Evolutionary conservation across 225 moss, liverwort and hornwort genomes (phyloP).

Genomic region (Neckera pumila): DNA sequence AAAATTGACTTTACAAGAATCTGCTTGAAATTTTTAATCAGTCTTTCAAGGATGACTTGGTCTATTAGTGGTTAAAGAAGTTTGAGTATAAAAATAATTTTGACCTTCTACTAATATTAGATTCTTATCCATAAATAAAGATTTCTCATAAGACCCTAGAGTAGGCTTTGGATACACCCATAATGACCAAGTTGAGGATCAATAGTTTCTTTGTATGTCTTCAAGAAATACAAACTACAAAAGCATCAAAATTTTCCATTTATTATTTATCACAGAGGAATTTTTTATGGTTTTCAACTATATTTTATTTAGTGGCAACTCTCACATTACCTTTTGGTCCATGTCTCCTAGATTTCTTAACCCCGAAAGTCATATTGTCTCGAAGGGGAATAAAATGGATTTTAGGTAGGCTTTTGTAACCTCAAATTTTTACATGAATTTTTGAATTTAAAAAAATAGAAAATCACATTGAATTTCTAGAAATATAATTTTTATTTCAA

Average conservation of each 20-base stretch:
- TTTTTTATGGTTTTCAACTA: not conserved
- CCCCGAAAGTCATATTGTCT: too few species aligned
- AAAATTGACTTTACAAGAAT: not conserved
- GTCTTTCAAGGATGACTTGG: not conserved
- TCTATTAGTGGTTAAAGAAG: not conserved
- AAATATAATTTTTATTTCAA: too few species aligned
- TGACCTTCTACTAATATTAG: not conserved
- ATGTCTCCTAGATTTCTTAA: too few species aligned
- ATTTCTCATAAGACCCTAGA: too few species aligned
- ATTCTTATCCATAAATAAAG: not conserved
- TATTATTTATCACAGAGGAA: not conserved
- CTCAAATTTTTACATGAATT: too few species aligned
- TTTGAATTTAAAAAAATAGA: too few species aligned
- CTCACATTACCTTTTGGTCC: not conserved
- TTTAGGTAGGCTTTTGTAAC: too few species aligned
- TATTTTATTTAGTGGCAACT: not conserved
- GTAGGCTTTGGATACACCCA: not conserved
- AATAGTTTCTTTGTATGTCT: not conserved
- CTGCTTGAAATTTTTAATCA: fast-evolving
- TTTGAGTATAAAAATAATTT: not conserved
- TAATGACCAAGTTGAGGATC: not conserved
- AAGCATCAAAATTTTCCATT: not conserved
- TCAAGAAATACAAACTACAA: not conserved
- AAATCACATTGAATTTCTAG: too few species aligned
- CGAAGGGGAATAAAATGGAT: too few species aligned